Evolutionary conservation across 176 grass and related monocot genomes (phyloP).

Genomic region (Panicum miliaceum): DNA sequence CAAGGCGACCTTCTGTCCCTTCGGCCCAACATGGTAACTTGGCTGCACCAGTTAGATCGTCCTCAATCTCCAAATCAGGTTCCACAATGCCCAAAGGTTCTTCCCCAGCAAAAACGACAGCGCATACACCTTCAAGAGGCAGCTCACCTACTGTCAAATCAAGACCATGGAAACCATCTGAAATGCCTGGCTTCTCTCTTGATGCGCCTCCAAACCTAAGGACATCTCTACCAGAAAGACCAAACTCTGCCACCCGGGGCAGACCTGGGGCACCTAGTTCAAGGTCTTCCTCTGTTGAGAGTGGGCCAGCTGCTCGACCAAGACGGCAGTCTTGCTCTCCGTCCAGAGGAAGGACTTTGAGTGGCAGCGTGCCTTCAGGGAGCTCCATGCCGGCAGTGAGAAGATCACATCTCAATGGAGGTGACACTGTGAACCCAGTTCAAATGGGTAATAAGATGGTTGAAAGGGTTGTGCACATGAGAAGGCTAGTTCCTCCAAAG

Average conservation of each 20-base stretch:
- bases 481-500: conserved; percentile 88
- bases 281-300: conserved; percentile 89
- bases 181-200: conserved; percentile 88
- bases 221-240: conserved; percentile 84
- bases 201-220: conserved; percentile 79
- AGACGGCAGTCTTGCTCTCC: conserved; percentile 94
- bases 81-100: conserved; percentile 52
- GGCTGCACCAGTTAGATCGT: conserved; percentile 53
- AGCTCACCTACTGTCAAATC: conserved; percentile 88
- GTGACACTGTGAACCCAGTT: conserved; percentile 72
- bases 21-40: conserved; percentile 47
- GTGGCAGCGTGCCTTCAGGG: conserved; percentile 58
- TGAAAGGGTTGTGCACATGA: conserved; percentile 93
- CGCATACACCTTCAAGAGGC: conserved; percentile 51
- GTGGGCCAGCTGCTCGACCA: conserved; percentile 64
- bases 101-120: conserved; percentile 40
- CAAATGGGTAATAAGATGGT: conserved; percentile 96
- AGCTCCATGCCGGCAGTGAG: conserved; percentile 71
- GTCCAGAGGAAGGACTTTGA: conserved; percentile 77
- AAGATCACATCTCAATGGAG: conserved; percentile 66
- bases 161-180: conserved; percentile 85
- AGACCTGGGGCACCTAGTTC: conserved; percentile 86
- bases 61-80: conserved; percentile 54
- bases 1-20: conserved; percentile 60
- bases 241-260: conserved; percentile 81